Evolutionary conservation across 2,329 filamentous ascomycete genomes (phyloP), one percentile per base, ranked within the genome.

Genomic region (Cladosporium halotolerans): DNA sequence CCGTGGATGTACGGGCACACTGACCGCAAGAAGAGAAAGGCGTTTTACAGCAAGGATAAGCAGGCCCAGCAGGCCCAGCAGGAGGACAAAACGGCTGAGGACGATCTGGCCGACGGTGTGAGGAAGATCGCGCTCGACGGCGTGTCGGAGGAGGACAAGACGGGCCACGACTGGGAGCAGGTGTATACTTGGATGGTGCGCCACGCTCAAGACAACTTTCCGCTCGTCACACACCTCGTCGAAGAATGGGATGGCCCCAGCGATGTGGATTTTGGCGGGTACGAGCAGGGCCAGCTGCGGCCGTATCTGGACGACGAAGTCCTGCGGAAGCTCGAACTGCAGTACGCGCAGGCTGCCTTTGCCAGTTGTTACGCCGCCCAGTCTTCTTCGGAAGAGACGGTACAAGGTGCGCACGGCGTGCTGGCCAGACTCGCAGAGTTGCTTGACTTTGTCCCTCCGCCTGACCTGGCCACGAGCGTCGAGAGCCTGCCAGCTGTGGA

Each of bases 231-330:
- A 32, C 75, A 76, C 45, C 82, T 79, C 7, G 73, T 90, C 33
- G 79, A 83, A 56, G 79, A 86, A 58, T 92, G 87, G 87, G 81
- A 85, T 61, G 88, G 87, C 0, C 85, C 86, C 0, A 73, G 74
- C 6, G 87, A 91, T 63, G 76, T 85, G 44, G 84, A 90, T 59
- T 66, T 89, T 4, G 85, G 83, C 3, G 80, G 79, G 10, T 61
- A 59, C 19, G 57, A 61, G 39, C 80, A 78, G 59, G 76, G 78
- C 39, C 70, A 72, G 28, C 68, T 68, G 7, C 73, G 73, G 2
- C 68, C 76, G 45, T 81, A 81, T 71, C 66, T 89, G 45, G 77
- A 79, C 45, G 82, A 87, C 45, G 74, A 80, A 3, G 75, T 81
- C 43, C 79, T 82, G 59, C 72, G 75, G 33, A 77, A 81, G 57